These are phyloP conservation scores for Colletotrichum sp. DNA, from an alignment of 2,329 filamentous ascomycete species.

Conservation along the genomic window DNA sequence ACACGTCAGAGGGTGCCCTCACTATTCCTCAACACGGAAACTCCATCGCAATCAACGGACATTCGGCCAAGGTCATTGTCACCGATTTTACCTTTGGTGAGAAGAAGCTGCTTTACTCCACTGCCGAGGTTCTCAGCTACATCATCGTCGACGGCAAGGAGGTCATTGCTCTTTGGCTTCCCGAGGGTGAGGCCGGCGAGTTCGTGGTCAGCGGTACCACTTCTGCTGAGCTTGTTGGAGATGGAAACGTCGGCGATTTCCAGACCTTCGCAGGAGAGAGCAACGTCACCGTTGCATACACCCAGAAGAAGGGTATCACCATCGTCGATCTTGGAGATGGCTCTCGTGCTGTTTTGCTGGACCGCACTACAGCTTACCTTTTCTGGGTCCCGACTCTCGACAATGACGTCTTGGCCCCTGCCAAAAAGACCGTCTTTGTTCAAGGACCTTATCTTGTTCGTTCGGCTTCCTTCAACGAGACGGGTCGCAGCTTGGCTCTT, in stretches of 20 bases:
- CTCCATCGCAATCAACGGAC: conserved; percentile 59
- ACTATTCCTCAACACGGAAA: conserved; percentile 56
- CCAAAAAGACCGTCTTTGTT: conserved; percentile 53
- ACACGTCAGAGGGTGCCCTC: conserved; percentile 59
- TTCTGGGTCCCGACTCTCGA: conserved; percentile 61
- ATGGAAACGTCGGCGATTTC: conserved; percentile 43
- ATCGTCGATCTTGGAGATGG: conserved; percentile 51
- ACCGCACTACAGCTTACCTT: conserved; percentile 57
- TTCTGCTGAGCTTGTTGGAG: conserved; percentile 32
- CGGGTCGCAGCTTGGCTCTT: conserved; percentile 41
- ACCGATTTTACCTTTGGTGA: conserved; percentile 62
- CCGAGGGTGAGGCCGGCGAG: conserved; percentile 58
- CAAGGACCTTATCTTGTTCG: conserved; percentile 59
- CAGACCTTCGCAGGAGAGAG: conserved; percentile 43
- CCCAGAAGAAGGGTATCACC: conserved; percentile 52
- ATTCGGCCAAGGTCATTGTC: conserved; percentile 66
- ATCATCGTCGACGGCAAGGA: conserved; percentile 50
- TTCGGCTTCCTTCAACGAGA: conserved; percentile 38
- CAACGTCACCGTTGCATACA: conserved; percentile 50
- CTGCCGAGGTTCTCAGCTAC: conserved; percentile 59
- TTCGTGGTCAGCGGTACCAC: conserved; percentile 49
- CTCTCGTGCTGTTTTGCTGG: conserved; percentile 55
- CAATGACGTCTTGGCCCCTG: conserved; percentile 48
- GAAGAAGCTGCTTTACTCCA: conserved; percentile 58
- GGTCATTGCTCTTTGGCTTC: conserved; percentile 57